Evolutionary conservation across 768 basidiomycete genomes (phyloP).

Genomic region (Exidia glandulosa): DNA sequence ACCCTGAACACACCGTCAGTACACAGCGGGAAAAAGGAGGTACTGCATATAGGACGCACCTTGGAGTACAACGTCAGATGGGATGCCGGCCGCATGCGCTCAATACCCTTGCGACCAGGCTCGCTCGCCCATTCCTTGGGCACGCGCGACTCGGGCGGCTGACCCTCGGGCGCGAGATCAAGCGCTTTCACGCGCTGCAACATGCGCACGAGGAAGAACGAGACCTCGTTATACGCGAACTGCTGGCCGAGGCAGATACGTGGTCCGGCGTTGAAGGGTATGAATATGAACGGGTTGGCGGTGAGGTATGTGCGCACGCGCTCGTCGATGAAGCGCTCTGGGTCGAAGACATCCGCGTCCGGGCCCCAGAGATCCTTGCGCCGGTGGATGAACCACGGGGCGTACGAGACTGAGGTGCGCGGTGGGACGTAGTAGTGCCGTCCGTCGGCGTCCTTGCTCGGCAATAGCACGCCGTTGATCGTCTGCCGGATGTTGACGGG

Average conservation of each 20-base stretch:
- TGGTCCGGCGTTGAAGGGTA: slow-evolving; percentile 26
- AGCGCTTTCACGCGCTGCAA: slow-evolving; percentile 44
- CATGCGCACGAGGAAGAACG: slow-evolving; percentile 51
- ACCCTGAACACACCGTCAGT: neutral
- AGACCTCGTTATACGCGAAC: slow-evolving; percentile 58
- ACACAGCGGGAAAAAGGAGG: neutral
- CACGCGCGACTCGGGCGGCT: slow-evolving; percentile 28
- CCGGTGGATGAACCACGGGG: slow-evolving; percentile 41
- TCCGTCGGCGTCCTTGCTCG: slow-evolving; percentile 31
- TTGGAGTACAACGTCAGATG: slow-evolving; percentile 46
- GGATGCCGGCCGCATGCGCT: slow-evolving; percentile 32
- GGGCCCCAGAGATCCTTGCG: slow-evolving; percentile 57
- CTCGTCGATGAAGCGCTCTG: slow-evolving; percentile 56
- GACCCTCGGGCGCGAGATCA: slow-evolving; percentile 32
- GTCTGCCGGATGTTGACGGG: slow-evolving; percentile 16
- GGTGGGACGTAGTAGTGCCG: slow-evolving; percentile 46
- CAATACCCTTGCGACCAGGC: slow-evolving; percentile 25
- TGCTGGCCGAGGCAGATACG: slow-evolving; percentile 14
- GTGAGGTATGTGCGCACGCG: slow-evolving; percentile 43
- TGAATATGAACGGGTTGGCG: slow-evolving; percentile 36
- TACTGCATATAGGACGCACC: slow-evolving; percentile 20
- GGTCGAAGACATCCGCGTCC: slow-evolving; percentile 54
- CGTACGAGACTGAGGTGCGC: slow-evolving; percentile 13
- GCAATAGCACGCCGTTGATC: slow-evolving; percentile 18
- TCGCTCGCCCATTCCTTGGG: slow-evolving; percentile 33